Base-by-base conservation (phyloP, 352 stramenopile genomes). In the Phytopythium boreale region DNA sequence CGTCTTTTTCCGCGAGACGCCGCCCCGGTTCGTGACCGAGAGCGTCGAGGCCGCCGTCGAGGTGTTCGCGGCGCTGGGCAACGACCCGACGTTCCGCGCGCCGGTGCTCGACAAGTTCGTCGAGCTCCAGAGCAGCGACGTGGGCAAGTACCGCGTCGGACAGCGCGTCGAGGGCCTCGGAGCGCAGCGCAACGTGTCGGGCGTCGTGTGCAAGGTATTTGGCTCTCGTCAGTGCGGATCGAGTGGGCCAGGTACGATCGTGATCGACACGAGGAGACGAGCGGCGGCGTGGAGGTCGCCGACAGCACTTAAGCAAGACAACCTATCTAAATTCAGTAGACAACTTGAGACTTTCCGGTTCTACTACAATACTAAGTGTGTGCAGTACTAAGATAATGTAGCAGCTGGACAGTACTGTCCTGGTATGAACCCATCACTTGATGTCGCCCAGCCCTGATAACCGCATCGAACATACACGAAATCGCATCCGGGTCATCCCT, bases 1-100 rank as follows among this genome's bases (percentile, higher is more conserved):
- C 63, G 76, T 92, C 41, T 94, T 94, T 67, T 94, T 91, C 66
- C 79, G 84, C 47, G 82, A 92, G 68, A 94, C 84, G 2, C 84
- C 84, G n/a, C 84, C 84, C 4, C 81, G 64, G 9, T 95, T 89
- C 68, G 84, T 93, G 47, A 93, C 86, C 0, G 84, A 92, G 72
- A 92, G 72, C 7, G 71, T 91, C 27, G 81, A 93, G 59, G 82
- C 64, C 0, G 86, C 86, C 17, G 63, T 79, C 11, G 69, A 88
- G 36, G 72, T 89, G 14, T 66, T 76, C 49, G 77, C 86, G 59
- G 73, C 84, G 47, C 67, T 89, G 5, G 70, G 70, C 20, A 72
- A 79, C 14, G 82, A 92, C 59, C 70, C 73, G 4, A 71, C 61
- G 44, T 84, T 84, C 26, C 68, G 75, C 24, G 67, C 74, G 31